Evolutionary conservation across 768 basidiomycete species (phyloP).

Genomic region (Suillus brevipes): DNA sequence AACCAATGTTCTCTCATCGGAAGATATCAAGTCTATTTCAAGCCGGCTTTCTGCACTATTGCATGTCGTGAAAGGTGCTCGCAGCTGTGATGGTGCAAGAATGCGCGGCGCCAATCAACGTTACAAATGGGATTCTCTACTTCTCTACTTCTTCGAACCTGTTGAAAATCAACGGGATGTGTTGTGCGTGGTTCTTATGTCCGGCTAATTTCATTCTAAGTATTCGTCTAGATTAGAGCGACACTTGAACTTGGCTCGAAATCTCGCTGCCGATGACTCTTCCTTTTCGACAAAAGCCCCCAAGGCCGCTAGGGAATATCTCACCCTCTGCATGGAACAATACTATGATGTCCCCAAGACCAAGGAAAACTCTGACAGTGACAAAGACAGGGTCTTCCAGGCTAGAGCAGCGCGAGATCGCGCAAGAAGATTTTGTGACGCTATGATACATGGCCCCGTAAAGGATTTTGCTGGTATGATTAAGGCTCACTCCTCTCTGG

Average conservation of each 20-base stretch:
- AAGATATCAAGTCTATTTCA: not conserved
- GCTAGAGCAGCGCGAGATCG: too few species aligned
- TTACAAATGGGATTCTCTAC: not conserved
- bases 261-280: not conserved
- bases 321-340: not conserved
- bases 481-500: not conserved
- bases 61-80: not conserved
- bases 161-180: not conserved
- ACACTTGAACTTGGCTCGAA: not conserved
- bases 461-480: too few species aligned
- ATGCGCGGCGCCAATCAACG: not conserved
- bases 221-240: not conserved
- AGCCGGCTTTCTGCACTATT: not conserved
- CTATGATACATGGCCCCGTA: too few species aligned
- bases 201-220: not conserved
- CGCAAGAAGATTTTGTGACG: too few species aligned
- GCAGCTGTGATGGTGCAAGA: not conserved
- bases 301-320: fast-evolving
- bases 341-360: not conserved
- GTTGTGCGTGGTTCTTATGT: not conserved
- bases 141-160: not conserved
- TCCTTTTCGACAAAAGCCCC: not conserved
- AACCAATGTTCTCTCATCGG: not conserved
- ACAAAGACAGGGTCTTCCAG: too few species aligned
- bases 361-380: not conserved